Conservation (phyloP, 2,329 filamentous ascomycete species). For the Escovopsis weberi region DNA sequence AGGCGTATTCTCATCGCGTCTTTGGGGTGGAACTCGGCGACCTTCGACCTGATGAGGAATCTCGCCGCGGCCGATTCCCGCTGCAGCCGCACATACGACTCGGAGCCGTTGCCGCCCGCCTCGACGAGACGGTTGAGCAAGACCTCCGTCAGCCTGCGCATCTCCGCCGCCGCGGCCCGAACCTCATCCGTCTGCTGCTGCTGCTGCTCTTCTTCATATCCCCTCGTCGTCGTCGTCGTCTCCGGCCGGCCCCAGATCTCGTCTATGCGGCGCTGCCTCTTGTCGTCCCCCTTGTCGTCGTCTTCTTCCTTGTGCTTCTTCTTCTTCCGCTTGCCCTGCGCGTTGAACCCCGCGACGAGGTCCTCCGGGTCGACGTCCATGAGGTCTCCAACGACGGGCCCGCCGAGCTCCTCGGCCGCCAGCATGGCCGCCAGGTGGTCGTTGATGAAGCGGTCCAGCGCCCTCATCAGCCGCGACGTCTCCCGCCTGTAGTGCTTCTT, state of each 20-base stretch:
- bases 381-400: conserved; percentile 65
- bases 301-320: conserved; percentile 14
- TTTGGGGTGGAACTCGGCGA: conserved; percentile 50
- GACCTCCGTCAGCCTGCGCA: conserved; percentile 44
- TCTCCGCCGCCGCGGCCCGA: conserved; percentile 37
- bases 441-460: conserved; percentile 57
- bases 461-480: conserved; percentile 44
- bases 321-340: conserved; percentile 42
- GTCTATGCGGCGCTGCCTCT: conserved; percentile 45
- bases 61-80: conserved; percentile 48
- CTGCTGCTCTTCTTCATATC: conserved; percentile 9
- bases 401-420: conserved; percentile 70
- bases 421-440: conserved; percentile 58
- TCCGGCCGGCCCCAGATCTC: conserved; percentile 41
- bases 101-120: conserved; percentile 37
- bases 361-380: conserved; percentile 48
- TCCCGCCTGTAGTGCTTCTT: conserved; percentile 46
- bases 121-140: conserved; percentile 44
- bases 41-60: conserved; percentile 50
- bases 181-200: conserved; percentile 28
- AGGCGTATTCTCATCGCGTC: conserved; percentile 45
- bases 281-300: conserved; percentile 26
- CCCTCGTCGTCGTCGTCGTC: not conserved
- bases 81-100: conserved; percentile 42
- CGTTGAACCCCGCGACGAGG: conserved; percentile 43